Evolutionary conservation across 1,139 yeast genomes (phyloP), one percentile per base, ranked within the genome.

Genomic region (Candida labiduridarum): DNA sequence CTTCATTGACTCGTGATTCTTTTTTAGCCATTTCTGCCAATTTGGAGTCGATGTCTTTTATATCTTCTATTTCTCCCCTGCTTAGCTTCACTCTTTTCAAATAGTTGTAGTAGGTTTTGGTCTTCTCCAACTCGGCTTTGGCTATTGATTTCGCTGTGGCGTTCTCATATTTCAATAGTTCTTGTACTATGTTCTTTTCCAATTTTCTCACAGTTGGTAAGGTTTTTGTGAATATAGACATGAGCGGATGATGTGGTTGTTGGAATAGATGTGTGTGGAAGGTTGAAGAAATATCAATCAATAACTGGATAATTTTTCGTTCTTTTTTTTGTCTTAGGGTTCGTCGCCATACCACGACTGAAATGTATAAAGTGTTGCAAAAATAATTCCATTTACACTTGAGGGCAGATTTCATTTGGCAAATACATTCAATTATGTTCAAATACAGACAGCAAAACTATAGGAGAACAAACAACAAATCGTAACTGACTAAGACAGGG

Each of bases 101-200:
- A 16, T 52, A 52, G 15, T 38, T 41, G 39, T 47, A 49, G 25
- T 50, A 50, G 2, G 53, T 46, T 18, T 42, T 48, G 9, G 48
- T 44, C 25, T 52, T 52, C 18, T 49, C 45, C 2, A 29, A 15
- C 18, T 53, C 62, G 12, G 78, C 71, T 54, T 77, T 67, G 70
- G 46, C 71, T 62, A 52, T 80, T 84, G 45, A 71, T 42, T 69
- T 67, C 46, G 72, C 71, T 2, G 83, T 65, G 41, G 72, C 75
- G 44, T 69, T 69, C 47, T 78, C 74, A 46, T 78, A 71, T 34
- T 70, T 62, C 33, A 78, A 69, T 45, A 84, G 71, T 59, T 84
- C 85, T 47, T 67, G 71, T 30, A 73, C 65, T 51, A 72, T 59
- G 36, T 52, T 52, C 48, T 59, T 62, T 48, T 61, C 61, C 14